Base-by-base conservation (phyloP, 805 yeast species). In the Yarrowia osloensis region DNA sequence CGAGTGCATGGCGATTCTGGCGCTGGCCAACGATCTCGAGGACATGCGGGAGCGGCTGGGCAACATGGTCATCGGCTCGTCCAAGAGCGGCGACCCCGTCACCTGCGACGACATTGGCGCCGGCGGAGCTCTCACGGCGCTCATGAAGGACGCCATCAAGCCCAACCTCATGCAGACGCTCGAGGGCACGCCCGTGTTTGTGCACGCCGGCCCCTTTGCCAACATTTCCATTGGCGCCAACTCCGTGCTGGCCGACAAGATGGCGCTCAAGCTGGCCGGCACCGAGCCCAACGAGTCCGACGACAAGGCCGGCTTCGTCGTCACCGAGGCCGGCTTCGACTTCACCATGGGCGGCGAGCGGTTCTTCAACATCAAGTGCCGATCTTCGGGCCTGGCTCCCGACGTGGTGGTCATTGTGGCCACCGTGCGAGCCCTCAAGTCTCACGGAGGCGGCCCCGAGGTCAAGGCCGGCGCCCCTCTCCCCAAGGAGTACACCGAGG, bases 341-440 rank as follows among this genome's bases (percentile, higher is more conserved):
- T 94, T 95, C 82, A 94, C 98, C 65, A 94, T 94, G 98, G 98
- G 98, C 72, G 98, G 98, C 71, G 98, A 94, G 83, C 86, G 98
- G 74, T 94, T 94, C 81, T 87, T 94, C 79, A 91, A 94, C 81
- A 94, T 94, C 78, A 94, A 94, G 80, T 92, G 98, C 78, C 88
- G 98, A 77, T 84, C 96, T n/a, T 89, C 96, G 39, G 97, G 97
- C 1, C 83, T 90, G 68, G 81, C 84, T 55, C 98, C 98, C 40
- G 96, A 93, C 77, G 89, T 89, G 52, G 93, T 94, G 67, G 97
- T 94, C 55, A 86, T 94, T 73, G 98, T 94, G 67, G 97, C 98
- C 47, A 94, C 98, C 35, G 95, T 94, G 6, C 85, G 98, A 75
- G 98, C 98, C 22, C 86, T 94, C 79, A 94, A 94, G 79, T 86